Base-by-base conservation (phyloP, 805 yeast genomes). In the Ascoidea rubescens region DNA sequence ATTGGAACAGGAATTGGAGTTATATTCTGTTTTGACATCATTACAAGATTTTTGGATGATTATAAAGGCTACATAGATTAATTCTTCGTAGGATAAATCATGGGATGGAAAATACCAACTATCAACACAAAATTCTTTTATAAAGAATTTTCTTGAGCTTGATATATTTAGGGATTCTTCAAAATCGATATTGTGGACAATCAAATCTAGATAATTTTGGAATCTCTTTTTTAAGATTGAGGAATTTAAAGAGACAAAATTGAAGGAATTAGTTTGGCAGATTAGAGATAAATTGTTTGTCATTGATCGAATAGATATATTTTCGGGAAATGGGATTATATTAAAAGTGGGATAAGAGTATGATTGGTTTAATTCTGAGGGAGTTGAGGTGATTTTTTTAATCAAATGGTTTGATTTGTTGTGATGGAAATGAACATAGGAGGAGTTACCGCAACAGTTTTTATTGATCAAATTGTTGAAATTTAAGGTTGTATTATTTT, bases 31-130 rank as follows among this genome's bases (percentile, higher is more conserved):
- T 5, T 58, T 50, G 37, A 64, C 32, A 28, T 57, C 66, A 10
- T 60, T 51, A 51, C 71, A 70, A 5, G 75, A 74, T 56, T 70
- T 69, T 54, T 67, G 64, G 53, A 87, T 64, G 59, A 87, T 81
- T 46, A 76, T 52, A 57, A 63, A 77, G 4, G 79, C 84, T 59
- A 83, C 77, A 59, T 74, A 76, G 5, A 80, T 67, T 55, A 84
- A 73, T 63, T 85, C 93, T 63, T 84, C 87, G 59, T 74, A 73
- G 6, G 75, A 60, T 50, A 82, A 68, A 57, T 75, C 76, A 61
- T 82, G 87, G 1, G 90, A 85, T 21, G 82, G 82, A 62, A 85
- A 85, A 51, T 77, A 74, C 89, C 90, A 83, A 56, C 71, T 71
- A 44, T 79, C 77, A 16, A 78, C 71, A 49, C 76, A 63, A 55